These are phyloP conservation scores for Trichoderma hamatum DNA, from an alignment of 2,329 filamentous ascomycete species.

Conservation along the genomic window DNA sequence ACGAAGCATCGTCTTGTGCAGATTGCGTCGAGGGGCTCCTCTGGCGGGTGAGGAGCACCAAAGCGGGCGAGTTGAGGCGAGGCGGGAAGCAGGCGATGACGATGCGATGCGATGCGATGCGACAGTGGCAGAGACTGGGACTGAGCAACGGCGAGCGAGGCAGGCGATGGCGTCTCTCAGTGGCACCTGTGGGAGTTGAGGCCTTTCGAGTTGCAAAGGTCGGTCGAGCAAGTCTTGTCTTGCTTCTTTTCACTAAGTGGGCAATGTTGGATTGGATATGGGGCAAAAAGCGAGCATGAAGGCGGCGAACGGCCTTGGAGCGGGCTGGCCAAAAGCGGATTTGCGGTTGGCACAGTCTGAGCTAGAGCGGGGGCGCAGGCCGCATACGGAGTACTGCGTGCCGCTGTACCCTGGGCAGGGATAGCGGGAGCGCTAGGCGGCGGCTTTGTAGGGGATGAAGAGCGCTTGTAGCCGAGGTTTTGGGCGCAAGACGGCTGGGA, in stretches of 20 bases:
- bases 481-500: background rate
- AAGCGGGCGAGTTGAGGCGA: background rate
- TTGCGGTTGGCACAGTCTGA: constrained; percentile 14
- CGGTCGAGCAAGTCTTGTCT: background rate
- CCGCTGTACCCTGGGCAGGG: constrained; percentile 9
- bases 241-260: constrained; percentile 4
- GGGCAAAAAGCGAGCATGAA: constrained; percentile 8
- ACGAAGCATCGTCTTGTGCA: constrained; percentile 21
- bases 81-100: background rate
- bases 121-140: background rate
- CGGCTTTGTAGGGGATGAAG: background rate
- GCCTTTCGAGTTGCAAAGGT: background rate
- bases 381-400: constrained; percentile 14
- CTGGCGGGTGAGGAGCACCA: background rate
- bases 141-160: background rate
- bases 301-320: constrained; percentile 11
- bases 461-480: background rate
- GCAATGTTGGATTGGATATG: constrained; percentile 22
- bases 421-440: background rate
- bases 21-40: constrained; percentile 12
- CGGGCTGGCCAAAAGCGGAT: constrained; percentile 18
- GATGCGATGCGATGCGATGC: background rate
- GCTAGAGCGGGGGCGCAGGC: constrained; percentile 9
- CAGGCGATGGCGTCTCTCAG: background rate
- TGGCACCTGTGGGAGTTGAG: background rate